These are phyloP conservation scores for Karstenula rhodostoma DNA, from an alignment of 2,329 filamentous ascomycete genomes.

Conservation along the genomic window DNA sequence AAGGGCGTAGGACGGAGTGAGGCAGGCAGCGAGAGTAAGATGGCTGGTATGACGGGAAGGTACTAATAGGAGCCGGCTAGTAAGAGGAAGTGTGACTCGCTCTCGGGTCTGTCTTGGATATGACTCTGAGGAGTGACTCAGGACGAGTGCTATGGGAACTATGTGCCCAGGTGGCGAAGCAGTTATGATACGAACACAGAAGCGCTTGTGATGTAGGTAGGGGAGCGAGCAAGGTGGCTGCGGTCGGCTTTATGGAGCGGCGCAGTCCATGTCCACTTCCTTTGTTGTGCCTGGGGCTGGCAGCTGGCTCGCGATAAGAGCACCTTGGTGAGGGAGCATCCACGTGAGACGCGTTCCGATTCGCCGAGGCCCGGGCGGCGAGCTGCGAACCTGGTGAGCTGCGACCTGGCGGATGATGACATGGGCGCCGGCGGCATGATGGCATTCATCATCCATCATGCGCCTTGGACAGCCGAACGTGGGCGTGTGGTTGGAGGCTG, in stretches of 20 bases:
- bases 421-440: conserved; percentile 40
- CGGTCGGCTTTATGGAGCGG: conserved; percentile 18
- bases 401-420: conserved; percentile 18
- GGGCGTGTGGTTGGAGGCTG: conserved; percentile 42
- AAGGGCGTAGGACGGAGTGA: conserved; percentile 15
- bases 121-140: conserved; percentile 49
- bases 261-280: conserved; percentile 17
- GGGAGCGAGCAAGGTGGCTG: conserved; percentile 7
- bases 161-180: conserved; percentile 38
- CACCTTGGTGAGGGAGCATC: conserved; percentile 27
- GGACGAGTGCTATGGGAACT: conserved; percentile 28
- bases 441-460: conserved; percentile 40
- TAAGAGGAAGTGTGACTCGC: conserved; percentile 41
- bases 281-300: conserved; percentile 37
- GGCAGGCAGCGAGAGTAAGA: conserved; percentile 23
- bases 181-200: conserved; percentile 29
- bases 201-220: conserved; percentile 27
- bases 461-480: conserved; percentile 42
- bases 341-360: conserved; percentile 36
- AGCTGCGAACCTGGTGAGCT: conserved; percentile 14
- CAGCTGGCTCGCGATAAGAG: conserved; percentile 25
- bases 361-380: conserved; percentile 37
- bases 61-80: conserved; percentile 35
- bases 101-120: conserved; percentile 40
- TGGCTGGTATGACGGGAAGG: conserved; percentile 26